Percentiles rank a stretch among this genome's conserved stretches.
These are phyloP conservation scores for Apiospora malaysiana DNA, from an alignment of 2,329 filamentous ascomycete genomes.

Conservation along the genomic window DNA sequence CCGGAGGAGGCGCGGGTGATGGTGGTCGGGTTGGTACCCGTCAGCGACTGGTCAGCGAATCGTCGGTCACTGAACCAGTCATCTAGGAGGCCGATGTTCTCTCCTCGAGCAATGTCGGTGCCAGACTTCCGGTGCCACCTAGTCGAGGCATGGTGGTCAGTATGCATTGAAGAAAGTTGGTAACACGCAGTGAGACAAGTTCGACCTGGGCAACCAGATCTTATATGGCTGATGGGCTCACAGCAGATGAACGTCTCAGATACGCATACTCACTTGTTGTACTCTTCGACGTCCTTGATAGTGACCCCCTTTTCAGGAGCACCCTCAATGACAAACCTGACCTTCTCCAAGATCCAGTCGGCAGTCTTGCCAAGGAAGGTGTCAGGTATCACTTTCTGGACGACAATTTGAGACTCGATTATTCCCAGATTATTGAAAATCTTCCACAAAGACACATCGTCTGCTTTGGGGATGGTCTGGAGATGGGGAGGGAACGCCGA, in stretches of 20 bases:
- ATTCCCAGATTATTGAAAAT: slow-evolving; percentile 42
- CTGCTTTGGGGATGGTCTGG: slow-evolving; percentile 35
- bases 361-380: slow-evolving; percentile 39
- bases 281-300: slow-evolving; percentile 38
- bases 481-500: slow-evolving; percentile 41
- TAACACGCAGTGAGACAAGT: not conserved
- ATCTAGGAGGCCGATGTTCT: slow-evolving; percentile 22
- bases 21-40: slow-evolving; percentile 50
- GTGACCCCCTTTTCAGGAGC: slow-evolving; percentile 37
- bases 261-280: slow-evolving; percentile 18
- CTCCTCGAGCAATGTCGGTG: slow-evolving; percentile 24
- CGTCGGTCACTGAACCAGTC: slow-evolving; percentile 51
- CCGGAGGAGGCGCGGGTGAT: slow-evolving; percentile 34
- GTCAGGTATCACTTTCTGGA: slow-evolving; percentile 41
- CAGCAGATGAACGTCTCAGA: not conserved
- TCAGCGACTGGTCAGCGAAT: slow-evolving; percentile 52
- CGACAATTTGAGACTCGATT: slow-evolving; percentile 37
- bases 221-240: not conserved
- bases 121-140: slow-evolving; percentile 24
- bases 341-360: slow-evolving; percentile 37
- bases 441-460: slow-evolving; percentile 33
- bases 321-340: slow-evolving; percentile 34
- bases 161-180: not conserved
- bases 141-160: not conserved
- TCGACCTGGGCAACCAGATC: not conserved